These are phyloP conservation scores for Hypholoma fasciculare DNA, from an alignment of 768 basidiomycete species.

Conservation along the genomic window DNA sequence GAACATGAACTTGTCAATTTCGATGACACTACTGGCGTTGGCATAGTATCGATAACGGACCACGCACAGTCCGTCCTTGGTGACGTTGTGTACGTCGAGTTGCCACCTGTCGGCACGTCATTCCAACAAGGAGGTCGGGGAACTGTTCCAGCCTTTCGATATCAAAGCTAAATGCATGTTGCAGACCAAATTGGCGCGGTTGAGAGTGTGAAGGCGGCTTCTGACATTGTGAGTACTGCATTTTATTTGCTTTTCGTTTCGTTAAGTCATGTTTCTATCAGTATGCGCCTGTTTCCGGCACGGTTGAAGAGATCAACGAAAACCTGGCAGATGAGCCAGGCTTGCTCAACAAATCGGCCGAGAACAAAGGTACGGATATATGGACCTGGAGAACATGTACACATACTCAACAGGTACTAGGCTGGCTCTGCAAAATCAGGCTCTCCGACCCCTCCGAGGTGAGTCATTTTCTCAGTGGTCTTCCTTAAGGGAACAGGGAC, in stretches of 20 bases:
- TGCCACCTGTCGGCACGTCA: conserved; percentile 63
- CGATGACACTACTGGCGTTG: conserved; percentile 76
- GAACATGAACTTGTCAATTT: conserved; percentile 88
- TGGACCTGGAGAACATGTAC: background rate
- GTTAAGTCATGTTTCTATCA: conserved; percentile 24
- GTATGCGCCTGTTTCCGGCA: conserved; percentile 94
- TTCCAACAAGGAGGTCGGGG: conserved; percentile 75
- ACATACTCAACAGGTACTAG: conserved; percentile 37
- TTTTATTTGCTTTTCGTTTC: background rate
- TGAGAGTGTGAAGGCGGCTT: conserved; percentile 95
- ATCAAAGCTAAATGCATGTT: background rate
- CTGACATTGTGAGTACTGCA: conserved; percentile 69
- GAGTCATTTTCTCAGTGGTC: conserved; percentile 16
- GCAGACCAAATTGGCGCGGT: conserved; percentile 87
- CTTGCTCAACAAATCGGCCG: conserved; percentile 86
- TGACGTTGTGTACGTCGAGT: conserved; percentile 96
- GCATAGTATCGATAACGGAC: conserved; percentile 84
- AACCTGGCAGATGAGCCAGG: conserved; percentile 65
- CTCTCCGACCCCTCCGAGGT: conserved; percentile 79
- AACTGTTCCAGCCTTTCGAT: background rate
- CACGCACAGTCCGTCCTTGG: conserved; percentile 91
- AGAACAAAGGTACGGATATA: conserved; percentile 59
- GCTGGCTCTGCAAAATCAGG: conserved; percentile 96
- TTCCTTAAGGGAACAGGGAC: background rate
- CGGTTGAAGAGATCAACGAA: conserved; percentile 78